Evolutionary conservation across 2,329 filamentous ascomycete genomes (phyloP).

Genomic region (Aspergillus eucalypticola): DNA sequence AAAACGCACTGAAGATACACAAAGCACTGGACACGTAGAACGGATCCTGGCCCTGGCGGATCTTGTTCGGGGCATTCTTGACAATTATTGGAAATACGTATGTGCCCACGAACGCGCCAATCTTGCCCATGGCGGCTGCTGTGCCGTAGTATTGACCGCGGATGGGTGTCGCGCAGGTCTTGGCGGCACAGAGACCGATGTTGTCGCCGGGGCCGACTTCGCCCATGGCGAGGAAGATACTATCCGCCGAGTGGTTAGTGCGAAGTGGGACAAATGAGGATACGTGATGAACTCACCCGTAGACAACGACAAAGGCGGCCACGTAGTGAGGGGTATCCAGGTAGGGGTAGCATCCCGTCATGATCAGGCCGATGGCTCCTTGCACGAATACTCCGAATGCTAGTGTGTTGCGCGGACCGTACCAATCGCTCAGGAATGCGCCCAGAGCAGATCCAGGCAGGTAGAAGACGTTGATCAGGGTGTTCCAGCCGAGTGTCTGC

Average conservation of each 20-base stretch:
- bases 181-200: conserved; percentile 82
- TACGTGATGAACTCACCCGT: conserved; percentile 51
- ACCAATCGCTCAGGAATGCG: conserved; percentile 72
- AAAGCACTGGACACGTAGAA: conserved; percentile 82
- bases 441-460: conserved; percentile 79
- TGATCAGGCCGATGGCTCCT: conserved; percentile 80
- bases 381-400: conserved; percentile 70
- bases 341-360: conserved; percentile 74
- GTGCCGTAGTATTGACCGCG: conserved; percentile 70
- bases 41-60: conserved; percentile 73
- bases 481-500: conserved; percentile 83
- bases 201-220: conserved; percentile 89
- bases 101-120: conserved; percentile 76
- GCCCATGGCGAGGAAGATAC: conserved; percentile 73
- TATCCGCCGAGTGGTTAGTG: conserved; percentile 15
- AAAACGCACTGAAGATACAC: conserved; percentile 70
- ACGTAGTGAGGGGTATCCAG: conserved; percentile 69
- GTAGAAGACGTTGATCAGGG: conserved; percentile 85
- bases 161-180: conserved; percentile 86
- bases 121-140: conserved; percentile 49
- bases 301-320: conserved; percentile 75
- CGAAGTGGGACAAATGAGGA: background rate
- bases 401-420: conserved; percentile 76
- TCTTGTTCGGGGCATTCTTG: conserved; percentile 55
- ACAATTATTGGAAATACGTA: conserved; percentile 76